Evolutionary conservation across 805 yeast species (phyloP), one percentile per base, ranked within the genome.

Genomic region (Kurtzmaniella fragi): DNA sequence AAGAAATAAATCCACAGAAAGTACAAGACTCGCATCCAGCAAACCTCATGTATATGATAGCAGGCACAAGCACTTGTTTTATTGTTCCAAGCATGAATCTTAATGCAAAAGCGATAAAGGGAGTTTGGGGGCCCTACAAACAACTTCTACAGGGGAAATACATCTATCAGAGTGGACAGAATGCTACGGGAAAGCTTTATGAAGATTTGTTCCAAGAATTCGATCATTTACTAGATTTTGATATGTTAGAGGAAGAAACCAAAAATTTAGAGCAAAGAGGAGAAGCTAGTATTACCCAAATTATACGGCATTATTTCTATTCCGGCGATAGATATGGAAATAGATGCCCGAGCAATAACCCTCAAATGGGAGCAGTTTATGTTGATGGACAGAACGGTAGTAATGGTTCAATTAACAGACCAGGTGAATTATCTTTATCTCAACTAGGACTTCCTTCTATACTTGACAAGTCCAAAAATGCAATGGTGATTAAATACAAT

Each of bases 31-130:
- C n/a, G n/a, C n/a, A n/a, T n/a, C n/a, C n/a, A n/a, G n/a, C 34
- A 13, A 14, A 25, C 9, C 31, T 32, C 14, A 36, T 38, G 11
- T 61, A 75, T 1, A 65, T 77, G 71, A 73, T 77, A 5, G 85
- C 82, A 1, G 84, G 84, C 0, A 79, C 84, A 0, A 76, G 82
- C 5, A 77, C 83, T 0, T 79, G 85, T 44, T 77, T 64, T 20
- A 43, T 44, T 77, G 11, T 47, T 61, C 10, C 43, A 50, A 15
- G 61, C 64, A 0, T 56, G 61, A 17, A 45, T 2, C 14, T 17
- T 10, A 13, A 8, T 9, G 23, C 28, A 5, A 25, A 10, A 7
- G 42, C 49, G 2, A 46, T 64, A 1, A 59, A 65, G 0, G 83
- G 83, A 0, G 56, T 77, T 3, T 79, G 85, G 85, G 84, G 85